Evolutionary conservation across 2,329 filamentous ascomycete species (phyloP), one percentile per base, ranked within the genome.

Genomic region (Aspergillus oerlinghausenensis): DNA sequence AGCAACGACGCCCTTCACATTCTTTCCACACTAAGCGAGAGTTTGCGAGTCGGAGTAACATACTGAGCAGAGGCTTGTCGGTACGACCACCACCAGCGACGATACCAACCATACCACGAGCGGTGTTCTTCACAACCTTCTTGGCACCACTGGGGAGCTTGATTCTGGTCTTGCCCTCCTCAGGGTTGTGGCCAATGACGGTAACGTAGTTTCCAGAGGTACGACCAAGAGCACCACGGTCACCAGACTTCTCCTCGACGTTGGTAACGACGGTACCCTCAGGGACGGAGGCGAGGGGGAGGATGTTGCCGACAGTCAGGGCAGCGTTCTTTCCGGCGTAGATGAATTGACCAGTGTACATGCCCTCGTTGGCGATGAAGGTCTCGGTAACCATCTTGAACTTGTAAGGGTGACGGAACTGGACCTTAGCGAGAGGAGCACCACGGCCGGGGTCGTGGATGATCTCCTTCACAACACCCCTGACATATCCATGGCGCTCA

Each of bases 291-390:
- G 87, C 86, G 71, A 99, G 87, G 67, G 94, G 94, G 64, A 99
- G 90, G 77, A 99, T 82, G 86, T 99, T 99, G 80, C 94, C 94
- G 80, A 99, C 88, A 75, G 90, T 97, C 76, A 99, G 87, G 68
- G 88, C 84, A 74, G 94, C 94, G 83, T 96, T 94, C 91, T 99
- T 99, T 79, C 94, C 94, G 77, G 93, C 94, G 83, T 99, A 99
- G 88, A 99, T 92, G 87, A 99, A 99, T 82, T 99, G 94, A 79
- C 94, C 94, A 69, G 94, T 97, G 90, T 97, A 99, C 92, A 97
- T 97, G 84, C 94, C 94, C 86, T 97, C 94, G 84, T 97, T 99
- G 82, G 94, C 94, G 77, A 99, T 99, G 88, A 99, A 97, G 71
- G 94, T 99, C 88, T 99, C 92, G 80, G 89, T 93, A 79, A 92